A percentile compares a stretch with the other conserved stretches of the same genome.
Evolutionary conservation across 2,329 filamentous ascomycete species (phyloP).

Genomic region (Basipetospora chlamydospora): DNA sequence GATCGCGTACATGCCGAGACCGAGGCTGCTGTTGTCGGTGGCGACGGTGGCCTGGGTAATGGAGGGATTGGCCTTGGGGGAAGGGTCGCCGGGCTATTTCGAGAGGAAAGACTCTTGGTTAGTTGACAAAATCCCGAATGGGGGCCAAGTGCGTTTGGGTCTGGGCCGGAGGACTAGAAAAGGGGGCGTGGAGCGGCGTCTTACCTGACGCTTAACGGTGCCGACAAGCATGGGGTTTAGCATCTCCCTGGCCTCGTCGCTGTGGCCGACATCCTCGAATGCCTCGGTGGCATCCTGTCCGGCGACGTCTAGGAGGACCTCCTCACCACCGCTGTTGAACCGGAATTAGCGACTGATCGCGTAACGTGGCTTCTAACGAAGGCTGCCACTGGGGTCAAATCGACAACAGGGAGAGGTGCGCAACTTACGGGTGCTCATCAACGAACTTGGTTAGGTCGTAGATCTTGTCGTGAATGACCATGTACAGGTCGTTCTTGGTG

Average conservation of each 20-base stretch:
- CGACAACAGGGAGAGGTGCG: conserved; percentile 2
- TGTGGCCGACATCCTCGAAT: conserved; percentile 98
- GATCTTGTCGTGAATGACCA: conserved; percentile 93
- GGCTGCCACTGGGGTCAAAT: conserved; percentile 43
- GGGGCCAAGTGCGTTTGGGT: too few species aligned
- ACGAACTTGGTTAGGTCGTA: conserved; percentile 83
- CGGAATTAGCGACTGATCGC: background rate
- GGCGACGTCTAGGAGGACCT: conserved; percentile 89
- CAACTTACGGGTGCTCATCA: conserved; percentile 81
- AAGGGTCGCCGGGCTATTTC: conserved; percentile 59
- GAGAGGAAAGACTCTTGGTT: background rate
- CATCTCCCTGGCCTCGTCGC: conserved; percentile 93
- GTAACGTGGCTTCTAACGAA: background rate
- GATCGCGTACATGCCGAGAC: conserved; percentile 69
- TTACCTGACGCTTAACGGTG: conserved; percentile 65
- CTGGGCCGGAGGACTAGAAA: background rate
- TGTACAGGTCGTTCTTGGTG: conserved; percentile 83
- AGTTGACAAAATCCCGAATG: background rate
- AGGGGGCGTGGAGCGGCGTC: conserved; percentile 14
- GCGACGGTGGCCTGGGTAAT: conserved; percentile 34
- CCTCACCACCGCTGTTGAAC: conserved; percentile 84
- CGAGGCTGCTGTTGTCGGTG: conserved; percentile 41
- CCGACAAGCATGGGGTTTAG: conserved; percentile 65
- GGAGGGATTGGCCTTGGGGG: conserved; percentile 44
- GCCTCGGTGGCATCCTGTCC: conserved; percentile 95